Evolutionary conservation across 805 yeast genomes (phyloP), one percentile per base, ranked within the genome.

Genomic region (Pichia californica): DNA sequence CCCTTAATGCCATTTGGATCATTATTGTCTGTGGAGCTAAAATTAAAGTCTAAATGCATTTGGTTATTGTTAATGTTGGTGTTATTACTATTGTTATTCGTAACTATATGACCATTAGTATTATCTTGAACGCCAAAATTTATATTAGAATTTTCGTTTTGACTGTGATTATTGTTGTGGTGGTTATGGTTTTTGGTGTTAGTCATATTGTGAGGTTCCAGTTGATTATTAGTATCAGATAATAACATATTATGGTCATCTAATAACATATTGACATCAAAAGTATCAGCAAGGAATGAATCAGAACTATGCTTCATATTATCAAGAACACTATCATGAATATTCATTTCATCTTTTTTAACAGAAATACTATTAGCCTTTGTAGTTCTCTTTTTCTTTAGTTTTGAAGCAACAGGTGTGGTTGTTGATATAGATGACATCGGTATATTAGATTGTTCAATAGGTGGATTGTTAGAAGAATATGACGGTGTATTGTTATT

Each of bases 251-350:
- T 20, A 21, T 28, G 21, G 5, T 41, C 37, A 3, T 30, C 41
- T 9, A 41, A 32, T 18, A 36, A 13, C 36, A 31, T 25, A 18
- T 20, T 33, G 6, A 33, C 29, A 19, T 37, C 45, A 30, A 45
- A 36, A 3, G 31, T 31, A 23, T 41, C 45, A 14, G 32, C 45
- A 39, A 55, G 42, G 32, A 56, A 52, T 3, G 58, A 54, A 13
- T 33, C 36, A 9, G 25, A 21, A 14, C 20, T 33, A 33, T 32
- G 11, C 18, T 37, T 16, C 8, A 15, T 16, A 7, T 15, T 5
- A 18, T 33, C 25, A 13, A 33, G 14, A 21, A 14, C 21, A 20
- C 13, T 18, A 21, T 21, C 25, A 14, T 7, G 16, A 21, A 18
- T 18, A 15, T 36, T 32, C 1, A n/a, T 14, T 15, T 19, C 31